These are phyloP conservation scores for Diplocarpon mali DNA, from an alignment of 2,329 filamentous ascomycete species.

Conservation along the genomic window DNA sequence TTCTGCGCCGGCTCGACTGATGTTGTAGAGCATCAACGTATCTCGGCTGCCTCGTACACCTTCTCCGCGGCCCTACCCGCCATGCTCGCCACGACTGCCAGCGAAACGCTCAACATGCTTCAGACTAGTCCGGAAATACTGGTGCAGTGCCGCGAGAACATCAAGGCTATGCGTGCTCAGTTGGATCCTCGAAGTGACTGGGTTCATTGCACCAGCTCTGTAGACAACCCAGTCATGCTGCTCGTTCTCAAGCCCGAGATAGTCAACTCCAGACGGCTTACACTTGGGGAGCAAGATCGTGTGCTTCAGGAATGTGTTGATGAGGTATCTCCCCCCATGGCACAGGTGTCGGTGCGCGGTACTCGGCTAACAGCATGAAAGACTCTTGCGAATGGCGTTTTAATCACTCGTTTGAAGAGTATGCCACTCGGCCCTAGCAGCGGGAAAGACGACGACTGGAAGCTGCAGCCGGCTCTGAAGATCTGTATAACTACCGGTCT, in stretches of 20 bases:
- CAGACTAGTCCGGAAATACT: conserved; percentile 81
- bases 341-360: neutral
- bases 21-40: conserved; percentile 91
- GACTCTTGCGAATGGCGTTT: conserved; percentile 76
- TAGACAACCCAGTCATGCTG: conserved; percentile 80
- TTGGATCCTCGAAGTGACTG: conserved; percentile 90
- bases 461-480: conserved; percentile 73
- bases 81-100: conserved; percentile 89
- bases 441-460: conserved; percentile 58
- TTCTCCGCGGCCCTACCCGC: conserved; percentile 92
- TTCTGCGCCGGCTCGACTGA: conserved; percentile 90
- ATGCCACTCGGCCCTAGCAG: conserved; percentile 54
- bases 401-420: conserved; percentile 78
- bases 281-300: conserved; percentile 67
- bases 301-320: conserved; percentile 89
- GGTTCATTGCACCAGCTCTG: conserved; percentile 69
- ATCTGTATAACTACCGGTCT: conserved; percentile 81
- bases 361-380: conserved; percentile 29
- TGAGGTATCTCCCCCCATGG: conserved; percentile 51
- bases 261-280: conserved; percentile 57
- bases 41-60: conserved; percentile 84
- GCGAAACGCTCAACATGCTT: conserved; percentile 76
- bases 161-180: conserved; percentile 73
- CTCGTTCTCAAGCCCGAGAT: conserved; percentile 77
- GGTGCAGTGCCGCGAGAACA: conserved; percentile 70